Conservation (phyloP, 306 rosid genomes). For the Crotalaria pallida region DNA sequence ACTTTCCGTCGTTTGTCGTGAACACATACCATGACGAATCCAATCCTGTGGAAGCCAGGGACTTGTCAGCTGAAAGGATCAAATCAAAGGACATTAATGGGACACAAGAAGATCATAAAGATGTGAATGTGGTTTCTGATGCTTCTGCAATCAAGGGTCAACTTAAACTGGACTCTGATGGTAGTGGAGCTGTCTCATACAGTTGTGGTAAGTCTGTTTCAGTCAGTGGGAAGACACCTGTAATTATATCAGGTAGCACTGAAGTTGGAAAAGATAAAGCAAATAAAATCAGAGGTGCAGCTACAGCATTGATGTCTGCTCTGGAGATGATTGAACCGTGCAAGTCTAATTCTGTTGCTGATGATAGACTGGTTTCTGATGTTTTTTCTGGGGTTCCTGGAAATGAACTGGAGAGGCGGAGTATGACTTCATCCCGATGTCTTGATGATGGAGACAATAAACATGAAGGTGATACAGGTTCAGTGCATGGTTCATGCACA, state of each 20-base stretch:
- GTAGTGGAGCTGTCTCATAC: slow-evolving; percentile 20
- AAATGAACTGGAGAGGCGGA: slow-evolving; percentile 28
- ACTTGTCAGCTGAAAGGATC: slow-evolving; percentile 29
- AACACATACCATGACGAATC: slow-evolving; percentile 38
- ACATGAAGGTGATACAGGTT: slow-evolving; percentile 30
- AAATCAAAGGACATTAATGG: slow-evolving; percentile 35
- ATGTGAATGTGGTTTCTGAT: slow-evolving; percentile 32
- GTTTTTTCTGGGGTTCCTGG: slow-evolving; percentile 34
- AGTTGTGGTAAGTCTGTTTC: slow-evolving; percentile 27
- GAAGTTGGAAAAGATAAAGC: slow-evolving; percentile 32
- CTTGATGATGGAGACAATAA: slow-evolving; percentile 26
- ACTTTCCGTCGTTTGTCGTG: slow-evolving; percentile 34
- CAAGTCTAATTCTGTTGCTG: slow-evolving; percentile 28
- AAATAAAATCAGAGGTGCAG: slow-evolving; percentile 27
- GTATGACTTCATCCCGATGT: slow-evolving; percentile 17
- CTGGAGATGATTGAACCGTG: slow-evolving; percentile 26
- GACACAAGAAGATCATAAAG: slow-evolving; percentile 22
- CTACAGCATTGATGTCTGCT: slow-evolving; percentile 22
- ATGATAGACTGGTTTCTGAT: slow-evolving; percentile 32
- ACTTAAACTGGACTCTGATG: slow-evolving; percentile 30
- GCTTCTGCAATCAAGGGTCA: slow-evolving; percentile 31
- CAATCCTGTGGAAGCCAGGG: slow-evolving; percentile 37
- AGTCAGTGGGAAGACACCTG: slow-evolving; percentile 26
- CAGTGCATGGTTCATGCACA: slow-evolving; percentile 40
- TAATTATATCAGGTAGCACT: slow-evolving; percentile 11